Base-by-base conservation (phyloP, 2,329 filamentous ascomycete genomes). In the Aureobasidium sp. region DNA sequence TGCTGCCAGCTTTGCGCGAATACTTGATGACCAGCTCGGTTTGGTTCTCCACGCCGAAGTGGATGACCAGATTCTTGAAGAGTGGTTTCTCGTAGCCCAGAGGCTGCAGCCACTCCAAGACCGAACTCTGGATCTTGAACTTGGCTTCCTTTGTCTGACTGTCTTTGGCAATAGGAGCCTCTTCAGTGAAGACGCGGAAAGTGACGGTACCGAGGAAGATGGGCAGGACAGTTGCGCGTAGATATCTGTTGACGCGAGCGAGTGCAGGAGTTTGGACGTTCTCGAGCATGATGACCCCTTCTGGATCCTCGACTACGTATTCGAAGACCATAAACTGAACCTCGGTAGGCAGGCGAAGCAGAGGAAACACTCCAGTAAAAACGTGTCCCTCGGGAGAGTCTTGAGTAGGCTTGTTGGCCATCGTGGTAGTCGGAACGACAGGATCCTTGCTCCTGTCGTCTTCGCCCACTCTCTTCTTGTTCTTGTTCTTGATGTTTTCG, bases 51-150 rank as follows among this genome's bases (percentile, higher is more conserved):
- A 34, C 32, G 10, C 43, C 41, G 15, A 59, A 59, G 34, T 59
- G 55, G 17, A 59, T 20, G 20, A 59, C 13, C 43, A 59, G 29
- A 34, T 17, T 47, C 43, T 59, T 59, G 55, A 59, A 59, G 13
- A 59, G 43, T 13, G 55, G 55, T 27, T 43, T 59, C 6, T n/a
- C 6, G 29, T 37, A n/a, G 34, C 55, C 55, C 8, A 59, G 43
- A 12, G 17, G 41, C 0, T 5, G 20, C 55, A 59, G 15, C 55
- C 55, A 59, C 10, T 59, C 55, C 43, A 48, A n/a, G 13, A 34
- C 29, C 17, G 27, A 24, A 8, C 20, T 12, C 4, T 44, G 55
- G 43, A 59, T 59, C 32, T 29, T 48, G 55, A 59, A 59, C 15
- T 44, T 39, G 24, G 41, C 44, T 27, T 59, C 55, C 20, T 27